Evolutionary conservation across 805 yeast genomes (phyloP), one percentile per base, ranked within the genome.

Genomic region (Ogataea minuta): DNA sequence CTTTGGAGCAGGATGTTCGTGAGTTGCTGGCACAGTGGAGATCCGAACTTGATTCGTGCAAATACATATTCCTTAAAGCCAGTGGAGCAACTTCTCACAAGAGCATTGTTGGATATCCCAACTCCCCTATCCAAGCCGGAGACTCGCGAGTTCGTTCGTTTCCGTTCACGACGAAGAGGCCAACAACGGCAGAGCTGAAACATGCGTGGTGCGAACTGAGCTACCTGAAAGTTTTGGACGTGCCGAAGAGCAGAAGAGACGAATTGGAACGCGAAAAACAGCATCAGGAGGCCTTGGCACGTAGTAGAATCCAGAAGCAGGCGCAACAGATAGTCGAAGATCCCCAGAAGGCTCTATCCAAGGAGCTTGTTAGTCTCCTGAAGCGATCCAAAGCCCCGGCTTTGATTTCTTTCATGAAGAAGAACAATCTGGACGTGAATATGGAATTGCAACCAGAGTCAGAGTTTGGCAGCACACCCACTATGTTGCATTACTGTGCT

Each of bases 131-230:
- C 6, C 54, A 69, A 23, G 63, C 53, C 21, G 64, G 64, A 23
- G 97, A 91, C 56, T 48, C 66, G 0, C 70, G 96, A 46, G 62
- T 93, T 6, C 76, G 74, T 46, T 62, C 70, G 2, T 78, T 91
- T 56, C 99, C 99, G 2, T 89, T 93, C 64, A 82, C 96, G 0
- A 91, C 99, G 0, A 77, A 77, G 40, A 72, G 96, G 48, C 95
- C 98, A 1, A 90, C 96, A 0, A 71, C 83, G 0, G 64, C 76
- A 2, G 98, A 90, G 57, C 65, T 93, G 50, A 85, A 81, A 53
- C 74, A 79, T 33, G 88, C 95, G 0, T 93, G 98, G 98, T 70
- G 76, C 19, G 81, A 82, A 48, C 66, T 93, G 41, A 69, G 89
- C 0, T 78, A 81, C 49, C 62, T 86, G 48, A 64, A 68, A 27